Base-by-base conservation (phyloP, 2,329 filamentous ascomycete genomes). In the Mycosphaerella arachidis region DNA sequence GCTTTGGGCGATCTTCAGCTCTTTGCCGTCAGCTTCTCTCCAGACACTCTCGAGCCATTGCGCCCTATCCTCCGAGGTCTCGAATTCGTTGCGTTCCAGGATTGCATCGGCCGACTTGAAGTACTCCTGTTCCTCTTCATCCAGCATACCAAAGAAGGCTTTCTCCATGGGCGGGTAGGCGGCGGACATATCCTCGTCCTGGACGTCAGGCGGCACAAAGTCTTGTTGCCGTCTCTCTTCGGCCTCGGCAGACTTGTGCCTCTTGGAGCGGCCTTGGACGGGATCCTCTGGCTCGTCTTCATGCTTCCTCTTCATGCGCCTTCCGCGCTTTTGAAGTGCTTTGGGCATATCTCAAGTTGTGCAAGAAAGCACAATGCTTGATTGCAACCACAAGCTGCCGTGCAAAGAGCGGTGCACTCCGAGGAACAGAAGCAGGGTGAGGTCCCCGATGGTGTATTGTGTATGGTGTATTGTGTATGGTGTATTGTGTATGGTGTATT, bases 1-100 rank as follows among this genome's bases (percentile, higher is more conserved):
- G 74, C 92, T 96, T 77, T 91, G 94, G 27, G 92, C 92, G 63
- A 99, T 85, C 81, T 97, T 99, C 71, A 99, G 81, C 75, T 97
- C 94, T 76, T 97, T 97, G 62, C 91, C 92, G 62, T 86, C 82
- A 0, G 92, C 92, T 76, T 97, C 93, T 66, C 84, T 82, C 76
- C 90, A 96, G 55, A 97, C 89, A 74, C 88, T 95, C 62, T 88
- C 85, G 51, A 97, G 73, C 68, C 83, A 83, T 20, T 78, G 68
- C 8, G 69, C 66, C 57, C 78, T 76, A 65, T 81, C 79, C 67
- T 96, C 91, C 55, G 85, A 74, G 43, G 87, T 86, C 45, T 84
- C 85, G 73, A 97, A 97, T 73, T 93, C 86, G 77, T 97, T 94
- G 10, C 48, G 48, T 74, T 96, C 92, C 61, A 99, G 86, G 77